Base-by-base conservation (phyloP, 192 early-diverging fungal species). In the Phycomyces nitens region DNA sequence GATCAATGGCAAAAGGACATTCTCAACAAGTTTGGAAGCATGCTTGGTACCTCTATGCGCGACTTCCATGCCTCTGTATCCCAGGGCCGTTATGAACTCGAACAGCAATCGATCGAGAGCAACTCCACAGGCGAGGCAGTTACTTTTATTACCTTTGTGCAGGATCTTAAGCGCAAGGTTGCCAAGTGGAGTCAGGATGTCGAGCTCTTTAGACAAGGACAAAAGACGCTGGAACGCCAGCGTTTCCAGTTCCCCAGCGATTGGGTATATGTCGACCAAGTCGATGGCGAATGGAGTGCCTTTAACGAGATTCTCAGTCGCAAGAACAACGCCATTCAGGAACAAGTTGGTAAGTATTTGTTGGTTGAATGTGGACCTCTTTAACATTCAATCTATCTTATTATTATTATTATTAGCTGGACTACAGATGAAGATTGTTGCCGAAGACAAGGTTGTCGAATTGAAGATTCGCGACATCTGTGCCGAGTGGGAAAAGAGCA, bases 1-100 rank as follows among this genome's bases (percentile, higher is more conserved):
- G 98, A 99, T 66, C 83, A 79, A 61, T 99, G 97, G 98, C 98
- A 99, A 71, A 83, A 87, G 29, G 98, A 99, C 67, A 89, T 99
- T 20, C 82, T 97, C 39, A 91, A 90, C 77, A 87, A 86, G 58
- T 99, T 97, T 72, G 96, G 94, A 5, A 74, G 68, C 55, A 88
- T 87, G 67, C 77, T 99, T 16, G 86, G 86, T 20, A 73, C 76
- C 16, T 84, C 88, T 27, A 97, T 98, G 89, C 84, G 86, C 44
- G 82, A 86, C 29, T 91, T 96, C 71, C 85, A 92, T 68, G 68
- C 80, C 26, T 76, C 75, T 0, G 83, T 99, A 20, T 80, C 88
- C 21, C 88, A 88, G 43, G 86, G 91, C 23, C 84, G 96, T 11
- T 77, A 75, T 52, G 88, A 94, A 64, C 79, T 99, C 41, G 98